Evolutionary conservation across 305 asterid species (phyloP), one percentile per base, ranked within the genome.

Genomic region (Fraxinus paxiana): DNA sequence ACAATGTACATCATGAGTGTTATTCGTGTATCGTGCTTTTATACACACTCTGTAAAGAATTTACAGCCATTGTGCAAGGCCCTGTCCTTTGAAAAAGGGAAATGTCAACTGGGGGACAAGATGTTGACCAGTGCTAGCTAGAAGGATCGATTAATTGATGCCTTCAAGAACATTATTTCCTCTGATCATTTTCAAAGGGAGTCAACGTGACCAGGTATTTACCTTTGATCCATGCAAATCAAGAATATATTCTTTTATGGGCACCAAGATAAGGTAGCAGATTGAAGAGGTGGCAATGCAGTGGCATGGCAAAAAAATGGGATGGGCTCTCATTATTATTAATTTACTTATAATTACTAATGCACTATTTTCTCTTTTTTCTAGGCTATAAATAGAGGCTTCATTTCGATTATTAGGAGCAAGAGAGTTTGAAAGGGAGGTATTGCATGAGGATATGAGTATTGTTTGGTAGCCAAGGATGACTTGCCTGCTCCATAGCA

Each of bases 381-480:
- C 56, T 46, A 46, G n/a, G 38, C 91, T 88, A 86, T 83, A 86
- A 84, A 88, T 88, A 83, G 79, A 81, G 77, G 26, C 78, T 37
- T 76, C 1, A 12, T 5, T 73, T 24, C 13, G 41, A 72, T 7
- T 22, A 0, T 0, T 56, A 41, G 22, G 31, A 56, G 15, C 75
- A 76, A 71, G 73, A 81, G 74, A 63, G 83, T 77, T 84, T 83
- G 65, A 54, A 54, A 54, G 22, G 22, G 6, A 54, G 65, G 65
- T 54, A 54, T 86, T 84, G 87, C 91, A 83, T 84, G 89, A 83
- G 80, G 87, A 81, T 35, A 24, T 77, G 91, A 86, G 88, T 73
- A 76, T 18, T 82, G 83, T 86, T 84, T 82, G 87, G 77, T 84
- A 86, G 89, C 89, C 89, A 86, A 86, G 89, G 87, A 86, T 86